phyloP scores from a whole-genome alignment of 208 protist genomes.

The Zelonia costaricensis region DNA sequence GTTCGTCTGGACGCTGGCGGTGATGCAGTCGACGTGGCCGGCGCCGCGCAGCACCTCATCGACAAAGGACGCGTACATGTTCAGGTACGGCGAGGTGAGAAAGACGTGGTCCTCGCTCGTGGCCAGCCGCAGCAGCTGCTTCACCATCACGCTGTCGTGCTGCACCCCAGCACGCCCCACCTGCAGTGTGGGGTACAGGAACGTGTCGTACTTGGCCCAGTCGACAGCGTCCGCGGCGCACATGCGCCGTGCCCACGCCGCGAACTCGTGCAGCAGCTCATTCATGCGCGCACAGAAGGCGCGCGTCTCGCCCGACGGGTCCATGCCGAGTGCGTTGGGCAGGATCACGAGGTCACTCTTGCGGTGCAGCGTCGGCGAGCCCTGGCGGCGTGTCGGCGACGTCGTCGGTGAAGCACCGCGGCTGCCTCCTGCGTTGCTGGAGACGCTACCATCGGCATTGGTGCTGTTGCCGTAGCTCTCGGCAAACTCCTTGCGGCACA shows the following conservation, averaged over 20 bases:
- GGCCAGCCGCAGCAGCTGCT: slow-evolving; percentile 43
- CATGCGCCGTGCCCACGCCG: slow-evolving; percentile 24
- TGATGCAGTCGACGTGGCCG: slow-evolving; percentile 60
- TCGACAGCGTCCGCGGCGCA: slow-evolving; percentile 14
- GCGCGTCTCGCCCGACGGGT: slow-evolving; percentile 46
- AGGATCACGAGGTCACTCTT: slow-evolving; percentile 64
- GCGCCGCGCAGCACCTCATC: slow-evolving; percentile 44
- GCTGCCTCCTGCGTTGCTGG: background rate
- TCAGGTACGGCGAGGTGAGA: slow-evolving; percentile 85
- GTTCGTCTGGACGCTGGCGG: slow-evolving; percentile 72
- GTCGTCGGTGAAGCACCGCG: background rate
- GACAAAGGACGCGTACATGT: slow-evolving; percentile 69
- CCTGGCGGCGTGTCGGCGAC: background rate
- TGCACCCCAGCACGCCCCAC: slow-evolving; percentile 55
- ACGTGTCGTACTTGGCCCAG: slow-evolving; percentile 47
- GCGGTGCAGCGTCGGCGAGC: slow-evolving; percentile 44
- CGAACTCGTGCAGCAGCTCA: slow-evolving; percentile 44
- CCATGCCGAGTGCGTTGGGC: slow-evolving; percentile 43
- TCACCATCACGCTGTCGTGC: slow-evolving; percentile 65
- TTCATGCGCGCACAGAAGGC: slow-evolving; percentile 28
- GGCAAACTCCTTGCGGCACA: slow-evolving; percentile 33
- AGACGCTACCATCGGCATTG: background rate
- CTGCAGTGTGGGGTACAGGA: slow-evolving; percentile 85
- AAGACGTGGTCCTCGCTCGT: slow-evolving; percentile 49
- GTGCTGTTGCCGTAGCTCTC: slow-evolving; percentile 1